Evolutionary conservation across 306 rosid genomes (phyloP).

Genomic region (Trifolium subterraneum): DNA sequence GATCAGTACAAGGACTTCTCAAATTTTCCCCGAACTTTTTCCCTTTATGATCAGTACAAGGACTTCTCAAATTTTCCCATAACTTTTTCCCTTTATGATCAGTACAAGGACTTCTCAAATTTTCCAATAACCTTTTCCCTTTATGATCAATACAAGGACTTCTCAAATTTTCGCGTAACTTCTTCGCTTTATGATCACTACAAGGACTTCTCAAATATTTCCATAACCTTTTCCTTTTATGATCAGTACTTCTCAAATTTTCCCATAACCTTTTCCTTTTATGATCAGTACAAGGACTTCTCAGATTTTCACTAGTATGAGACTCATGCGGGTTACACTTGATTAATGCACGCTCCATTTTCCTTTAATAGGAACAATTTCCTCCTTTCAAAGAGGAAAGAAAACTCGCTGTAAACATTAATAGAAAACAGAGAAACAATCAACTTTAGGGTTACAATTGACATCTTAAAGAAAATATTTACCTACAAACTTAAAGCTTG

Average conservation of each 20-base stretch:
- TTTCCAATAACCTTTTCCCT: constrained; percentile 39
- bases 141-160: constrained; percentile 23
- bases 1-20: constrained; percentile 15
- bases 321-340: background rate
- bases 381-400: background rate
- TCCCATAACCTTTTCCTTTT: constrained; percentile 42
- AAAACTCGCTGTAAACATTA: constrained; percentile 4
- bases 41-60: constrained; percentile 24
- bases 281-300: constrained; percentile 19
- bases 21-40: constrained; percentile 35
- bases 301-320: background rate
- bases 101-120: background rate
- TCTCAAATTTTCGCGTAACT: constrained; percentile 19
- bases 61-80: background rate
- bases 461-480: background rate
- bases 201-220: background rate
- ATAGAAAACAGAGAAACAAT: background rate
- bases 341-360: constrained; percentile 27
- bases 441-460: background rate
- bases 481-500: background rate
- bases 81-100: constrained; percentile 43
- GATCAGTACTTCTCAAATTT: too few relatives aligned
- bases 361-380: constrained; percentile 5
- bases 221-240: too few relatives aligned
- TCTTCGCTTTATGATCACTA: constrained; percentile 36